A percentile compares a stretch with the other conserved stretches of the same genome.
These are phyloP conservation scores for Raffaelea deltoideospora DNA, from an alignment of 2,329 filamentous ascomycete species.

Conservation along the genomic window DNA sequence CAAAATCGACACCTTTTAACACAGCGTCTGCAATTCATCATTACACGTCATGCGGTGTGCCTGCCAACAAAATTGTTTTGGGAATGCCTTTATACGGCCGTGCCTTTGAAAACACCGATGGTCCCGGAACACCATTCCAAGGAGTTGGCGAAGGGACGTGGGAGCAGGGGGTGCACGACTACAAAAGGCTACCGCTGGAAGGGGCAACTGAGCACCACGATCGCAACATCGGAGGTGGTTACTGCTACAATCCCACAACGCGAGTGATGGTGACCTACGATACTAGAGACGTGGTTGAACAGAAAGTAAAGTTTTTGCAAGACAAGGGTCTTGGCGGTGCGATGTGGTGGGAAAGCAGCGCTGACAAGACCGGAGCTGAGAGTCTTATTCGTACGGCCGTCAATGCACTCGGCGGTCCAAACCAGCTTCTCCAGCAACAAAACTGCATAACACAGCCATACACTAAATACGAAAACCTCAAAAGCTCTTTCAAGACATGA, in stretches of 20 bases:
- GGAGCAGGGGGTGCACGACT: constrained; percentile 80
- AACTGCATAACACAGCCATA: constrained; percentile 51
- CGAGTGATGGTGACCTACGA: constrained; percentile 68
- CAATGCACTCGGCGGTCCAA: constrained; percentile 37
- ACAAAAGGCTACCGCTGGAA: constrained; percentile 62
- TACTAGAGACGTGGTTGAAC: constrained; percentile 47
- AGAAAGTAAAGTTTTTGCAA: constrained; percentile 60
- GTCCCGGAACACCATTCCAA: constrained; percentile 51
- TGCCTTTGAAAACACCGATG: constrained; percentile 65
- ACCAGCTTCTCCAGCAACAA: constrained; percentile 30
- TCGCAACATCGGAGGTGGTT: constrained; percentile 50
- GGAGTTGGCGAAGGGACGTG: constrained; percentile 69
- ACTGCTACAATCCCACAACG: constrained; percentile 52
- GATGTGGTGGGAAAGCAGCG: constrained; percentile 97
- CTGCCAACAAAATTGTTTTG: constrained; percentile 60
- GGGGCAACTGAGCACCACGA: constrained; percentile 54
- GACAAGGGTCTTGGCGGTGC: constrained; percentile 57
- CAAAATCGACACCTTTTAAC: constrained; percentile 61
- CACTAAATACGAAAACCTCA: constrained; percentile 57
- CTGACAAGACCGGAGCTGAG: constrained; percentile 48
- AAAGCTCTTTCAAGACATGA: too few relatives aligned
- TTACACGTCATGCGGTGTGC: constrained; percentile 53
- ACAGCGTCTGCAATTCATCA: constrained; percentile 54
- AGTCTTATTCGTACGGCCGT: constrained; percentile 58
- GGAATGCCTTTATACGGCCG: constrained; percentile 91